A percentile compares a stretch with the other conserved stretches of the same genome.
phyloP scores from a whole-genome alignment of 1,284 basidiomycete genomes.

The Leccinum proliferum region DNA sequence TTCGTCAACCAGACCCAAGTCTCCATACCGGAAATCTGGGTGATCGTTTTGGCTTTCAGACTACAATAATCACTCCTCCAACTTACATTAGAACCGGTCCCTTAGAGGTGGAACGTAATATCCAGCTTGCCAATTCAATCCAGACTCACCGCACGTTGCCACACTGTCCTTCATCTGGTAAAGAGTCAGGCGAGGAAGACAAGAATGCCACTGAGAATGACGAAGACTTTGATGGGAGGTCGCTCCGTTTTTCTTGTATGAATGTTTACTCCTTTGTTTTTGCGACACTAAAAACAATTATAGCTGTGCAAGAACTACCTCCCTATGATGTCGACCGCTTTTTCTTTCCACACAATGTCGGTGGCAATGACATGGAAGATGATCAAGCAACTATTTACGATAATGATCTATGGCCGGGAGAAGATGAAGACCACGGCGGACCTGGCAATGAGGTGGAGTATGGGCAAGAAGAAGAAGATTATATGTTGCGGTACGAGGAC shows the following conservation, averaged over 20 bases:
- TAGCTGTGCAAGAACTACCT: not conserved
- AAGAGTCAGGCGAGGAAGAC: not conserved
- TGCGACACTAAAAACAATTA: not conserved
- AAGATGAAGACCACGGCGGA: not conserved
- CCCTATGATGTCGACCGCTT: not conserved
- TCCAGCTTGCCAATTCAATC: not conserved
- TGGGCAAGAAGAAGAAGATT: not conserved
- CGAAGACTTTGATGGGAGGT: not conserved
- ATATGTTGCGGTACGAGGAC: not conserved
- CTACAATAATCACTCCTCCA: not conserved
- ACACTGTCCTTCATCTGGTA: not conserved
- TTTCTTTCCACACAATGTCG: not conserved
- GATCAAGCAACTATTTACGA: not conserved
- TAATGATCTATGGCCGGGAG: not conserved
- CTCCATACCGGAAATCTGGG: not conserved
- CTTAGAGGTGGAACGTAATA: not conserved
- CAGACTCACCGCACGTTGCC: not conserved
- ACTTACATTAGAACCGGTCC: not conserved
- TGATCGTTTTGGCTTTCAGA: not conserved
- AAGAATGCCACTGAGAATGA: not conserved
- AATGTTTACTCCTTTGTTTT: not conserved
- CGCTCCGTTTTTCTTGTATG: not conserved
- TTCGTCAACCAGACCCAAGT: not conserved
- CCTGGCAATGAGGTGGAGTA: not conserved
- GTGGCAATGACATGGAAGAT: not conserved